A percentile compares a stretch with the other conserved stretches of the same genome.
These are phyloP conservation scores for Microbotryum violaceum DNA, from an alignment of 1,284 basidiomycete genomes.

Conservation along the genomic window DNA sequence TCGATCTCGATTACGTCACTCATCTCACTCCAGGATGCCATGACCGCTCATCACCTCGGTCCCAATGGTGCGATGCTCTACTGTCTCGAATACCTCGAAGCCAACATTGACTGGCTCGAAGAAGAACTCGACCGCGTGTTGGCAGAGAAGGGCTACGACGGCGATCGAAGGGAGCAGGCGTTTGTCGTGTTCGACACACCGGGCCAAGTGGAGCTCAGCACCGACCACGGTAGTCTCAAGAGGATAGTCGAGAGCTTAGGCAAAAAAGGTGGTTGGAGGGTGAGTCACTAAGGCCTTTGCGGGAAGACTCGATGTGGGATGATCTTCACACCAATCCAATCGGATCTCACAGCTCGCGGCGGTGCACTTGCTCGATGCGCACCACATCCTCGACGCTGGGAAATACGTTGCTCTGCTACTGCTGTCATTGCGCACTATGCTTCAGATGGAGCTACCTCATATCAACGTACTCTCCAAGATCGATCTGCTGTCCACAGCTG, in stretches of 20 bases:
- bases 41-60: slow-evolving; percentile 76
- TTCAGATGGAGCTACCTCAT: slow-evolving; percentile 95
- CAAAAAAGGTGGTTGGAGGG: slow-evolving; percentile 69
- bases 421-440: slow-evolving; percentile 87
- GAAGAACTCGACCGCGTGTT: slow-evolving; percentile 49
- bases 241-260: slow-evolving; percentile 62
- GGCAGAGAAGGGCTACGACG: slow-evolving; percentile 39
- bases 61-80: slow-evolving; percentile 97
- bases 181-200: slow-evolving; percentile 95
- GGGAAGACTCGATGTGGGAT: neutral
- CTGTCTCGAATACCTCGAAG: slow-evolving; percentile 94
- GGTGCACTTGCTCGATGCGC: slow-evolving; percentile 91
- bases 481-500: slow-evolving; percentile 78
- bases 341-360: slow-evolving; percentile 63
- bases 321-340: neutral
- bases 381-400: slow-evolving; percentile 90
- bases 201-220: slow-evolving; percentile 94
- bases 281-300: slow-evolving; percentile 47
- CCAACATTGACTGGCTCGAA: slow-evolving; percentile 91
- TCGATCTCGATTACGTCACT: slow-evolving; percentile 76
- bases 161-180: slow-evolving; percentile 48
- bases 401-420: slow-evolving; percentile 92
- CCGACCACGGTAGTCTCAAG: slow-evolving; percentile 85
- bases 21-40: slow-evolving; percentile 80
- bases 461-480: slow-evolving; percentile 96